Percentiles rank a stretch among this genome's conserved stretches.
Conservation (phyloP, 371 early-diverging fungal species). For the Rhizopus delemar region DNA sequence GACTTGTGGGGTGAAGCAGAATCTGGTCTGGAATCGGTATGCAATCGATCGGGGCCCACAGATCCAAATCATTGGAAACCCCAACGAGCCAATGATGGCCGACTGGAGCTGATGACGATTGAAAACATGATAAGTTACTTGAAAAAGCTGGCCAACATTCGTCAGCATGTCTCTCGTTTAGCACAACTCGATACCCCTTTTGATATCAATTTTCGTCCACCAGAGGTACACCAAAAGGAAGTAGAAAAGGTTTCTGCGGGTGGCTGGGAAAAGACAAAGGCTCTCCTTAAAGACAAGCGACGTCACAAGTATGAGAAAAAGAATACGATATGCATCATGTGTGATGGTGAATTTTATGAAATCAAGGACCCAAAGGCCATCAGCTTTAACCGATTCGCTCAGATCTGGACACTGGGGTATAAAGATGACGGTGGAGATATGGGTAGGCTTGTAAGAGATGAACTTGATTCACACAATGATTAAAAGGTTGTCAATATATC, state of each 20-base stretch:
- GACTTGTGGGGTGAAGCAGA: conserved; percentile 48
- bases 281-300: conserved; percentile 4
- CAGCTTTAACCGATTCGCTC: conserved; percentile 52
- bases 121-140: conserved; percentile 37
- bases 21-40: conserved; percentile 30
- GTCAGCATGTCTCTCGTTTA: conserved; percentile 44
- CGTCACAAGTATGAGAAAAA: conserved; percentile 15
- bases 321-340: conserved; percentile 60
- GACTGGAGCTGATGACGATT: conserved; percentile 40
- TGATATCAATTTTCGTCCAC: conserved; percentile 22
- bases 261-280: conserved; percentile 5
- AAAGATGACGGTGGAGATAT: conserved; percentile 22
- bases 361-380: conserved; percentile 56
- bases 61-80: conserved; percentile 36
- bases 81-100: conserved; percentile 42
- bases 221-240: conserved; percentile 3
- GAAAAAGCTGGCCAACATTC: conserved; percentile 45
- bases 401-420: conserved; percentile 61
- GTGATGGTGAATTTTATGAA: conserved; percentile 69
- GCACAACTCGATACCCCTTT: conserved; percentile 45
- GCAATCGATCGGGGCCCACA: conserved; percentile 25
- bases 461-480: conserved; percentile 9
- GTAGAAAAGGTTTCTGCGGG: not conserved
- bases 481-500: not conserved
- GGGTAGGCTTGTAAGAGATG: conserved; percentile 43